Conservation (phyloP, 345 rosid species). For the Clarkia xantiana region DNA sequence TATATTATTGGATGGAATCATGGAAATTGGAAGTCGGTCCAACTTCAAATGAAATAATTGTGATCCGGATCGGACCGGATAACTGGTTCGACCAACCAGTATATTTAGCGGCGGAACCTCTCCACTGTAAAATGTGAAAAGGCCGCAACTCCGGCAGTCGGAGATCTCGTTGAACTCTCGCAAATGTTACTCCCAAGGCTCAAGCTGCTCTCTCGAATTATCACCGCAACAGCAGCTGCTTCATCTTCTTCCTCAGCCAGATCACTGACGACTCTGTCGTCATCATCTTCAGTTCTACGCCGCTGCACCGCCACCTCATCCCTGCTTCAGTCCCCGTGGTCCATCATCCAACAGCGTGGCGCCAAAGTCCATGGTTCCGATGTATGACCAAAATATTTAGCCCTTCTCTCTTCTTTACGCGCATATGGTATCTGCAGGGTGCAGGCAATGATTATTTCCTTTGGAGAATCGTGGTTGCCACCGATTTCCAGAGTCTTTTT, state of each 20-base stretch:
- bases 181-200: too few species aligned
- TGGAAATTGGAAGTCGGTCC: too few species aligned
- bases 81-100: too few species aligned
- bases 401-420: not conserved
- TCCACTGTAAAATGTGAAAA: too few species aligned
- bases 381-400: slow-evolving; percentile 14
- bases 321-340: slow-evolving; percentile 36
- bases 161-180: too few species aligned
- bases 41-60: too few species aligned
- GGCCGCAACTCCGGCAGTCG: too few species aligned
- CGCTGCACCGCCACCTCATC: not conserved
- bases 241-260: slow-evolving; percentile 12
- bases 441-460: not conserved
- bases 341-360: slow-evolving; percentile 45
- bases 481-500: too few species aligned
- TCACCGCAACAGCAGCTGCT: slow-evolving; percentile 10
- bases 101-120: too few species aligned
- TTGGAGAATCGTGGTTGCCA: too few species aligned
- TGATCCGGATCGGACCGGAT: too few species aligned
- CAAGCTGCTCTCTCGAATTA: slow-evolving; percentile 18
- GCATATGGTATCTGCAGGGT: not conserved
- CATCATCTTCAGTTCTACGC: slow-evolving; percentile 7
- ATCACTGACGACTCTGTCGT: slow-evolving; percentile 6
- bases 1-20: too few species aligned
- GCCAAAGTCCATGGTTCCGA: slow-evolving; percentile 67